phyloP scores from a whole-genome alignment of 352 stramenopile species.

The Pythium coloratum region DNA sequence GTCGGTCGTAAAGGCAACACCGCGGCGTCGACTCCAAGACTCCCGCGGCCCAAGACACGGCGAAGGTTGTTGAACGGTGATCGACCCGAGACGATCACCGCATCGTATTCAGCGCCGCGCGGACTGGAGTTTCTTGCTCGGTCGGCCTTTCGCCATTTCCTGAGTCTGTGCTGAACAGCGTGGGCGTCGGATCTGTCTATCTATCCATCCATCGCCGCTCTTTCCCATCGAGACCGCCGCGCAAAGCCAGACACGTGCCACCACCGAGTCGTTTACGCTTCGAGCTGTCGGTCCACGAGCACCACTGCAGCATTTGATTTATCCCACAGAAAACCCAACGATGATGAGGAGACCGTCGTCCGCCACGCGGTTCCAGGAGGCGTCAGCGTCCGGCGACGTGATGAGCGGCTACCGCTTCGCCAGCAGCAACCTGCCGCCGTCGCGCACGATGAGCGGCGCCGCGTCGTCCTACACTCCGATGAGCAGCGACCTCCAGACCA shows the following conservation, averaged over 20 bases:
- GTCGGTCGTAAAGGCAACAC: neutral
- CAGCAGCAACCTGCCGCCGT: conserved; percentile 14
- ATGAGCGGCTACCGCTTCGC: conserved; percentile 12
- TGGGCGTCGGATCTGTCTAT: neutral
- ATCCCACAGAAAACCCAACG: neutral
- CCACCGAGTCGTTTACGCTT: neutral
- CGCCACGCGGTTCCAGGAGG: neutral
- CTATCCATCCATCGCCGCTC: conserved; percentile 1
- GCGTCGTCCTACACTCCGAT: conserved; percentile 16
- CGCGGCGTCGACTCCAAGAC: neutral
- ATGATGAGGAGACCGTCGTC: neutral
- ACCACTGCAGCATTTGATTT: neutral
- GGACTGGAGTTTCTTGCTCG: neutral
- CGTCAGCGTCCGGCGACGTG: neutral
- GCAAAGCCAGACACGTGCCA: neutral
- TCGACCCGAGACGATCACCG: neutral
- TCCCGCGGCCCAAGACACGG: too few relatives aligned
- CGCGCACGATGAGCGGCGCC: conserved; percentile 13
- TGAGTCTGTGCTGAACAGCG: neutral
- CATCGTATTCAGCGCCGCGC: neutral
- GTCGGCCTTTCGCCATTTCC: neutral
- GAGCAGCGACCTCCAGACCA: conserved; percentile 22
- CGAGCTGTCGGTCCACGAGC: neutral
- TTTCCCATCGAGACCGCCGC: conserved; percentile 4
- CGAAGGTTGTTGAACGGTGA: neutral